Percentiles rank a stretch among this genome's conserved stretches.
Evolutionary conservation across 2,329 filamentous ascomycete genomes (phyloP).

Genomic region (Triangularia verruculosa): DNA sequence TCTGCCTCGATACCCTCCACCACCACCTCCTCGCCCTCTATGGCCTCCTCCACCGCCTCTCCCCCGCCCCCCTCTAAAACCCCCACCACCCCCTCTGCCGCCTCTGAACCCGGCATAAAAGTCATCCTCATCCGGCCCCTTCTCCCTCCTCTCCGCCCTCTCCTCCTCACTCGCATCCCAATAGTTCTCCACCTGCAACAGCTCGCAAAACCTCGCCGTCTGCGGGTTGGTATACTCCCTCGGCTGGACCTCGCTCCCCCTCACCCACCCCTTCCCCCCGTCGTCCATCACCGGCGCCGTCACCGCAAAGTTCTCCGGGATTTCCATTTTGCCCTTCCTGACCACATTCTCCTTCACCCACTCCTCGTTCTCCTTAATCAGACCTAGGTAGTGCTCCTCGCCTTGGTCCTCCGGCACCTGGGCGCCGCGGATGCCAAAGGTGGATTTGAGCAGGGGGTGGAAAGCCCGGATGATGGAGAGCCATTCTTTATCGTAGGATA

Average conservation of each 20-base stretch:
- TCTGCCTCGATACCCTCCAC: constrained; percentile 29
- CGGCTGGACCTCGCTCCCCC: constrained; percentile 59
- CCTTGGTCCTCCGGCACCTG: constrained; percentile 59
- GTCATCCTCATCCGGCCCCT: constrained; percentile 48
- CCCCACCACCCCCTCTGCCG: constrained; percentile 37
- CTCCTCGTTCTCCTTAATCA: constrained; percentile 66
- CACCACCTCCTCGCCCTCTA: too few species aligned
- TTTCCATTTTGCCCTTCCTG: constrained; percentile 53
- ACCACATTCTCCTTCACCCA: constrained; percentile 83
- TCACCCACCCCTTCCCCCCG: constrained; percentile 50
- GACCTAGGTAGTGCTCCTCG: constrained; percentile 62
- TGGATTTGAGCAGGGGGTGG: constrained; percentile 52
- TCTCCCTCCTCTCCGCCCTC: constrained; percentile 54
- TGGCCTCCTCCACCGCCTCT: too few species aligned
- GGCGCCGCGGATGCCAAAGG: constrained; percentile 58
- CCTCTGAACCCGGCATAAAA: constrained; percentile 31
- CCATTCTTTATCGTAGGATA: constrained; percentile 92
- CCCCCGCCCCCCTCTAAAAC: constrained; percentile 37
- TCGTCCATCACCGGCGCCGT: constrained; percentile 72
- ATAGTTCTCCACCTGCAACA: constrained; percentile 73
- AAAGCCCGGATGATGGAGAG: constrained; percentile 88
- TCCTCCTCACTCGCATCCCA: constrained; percentile 74
- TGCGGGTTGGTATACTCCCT: constrained; percentile 84
- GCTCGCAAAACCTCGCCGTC: constrained; percentile 74
- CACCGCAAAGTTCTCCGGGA: constrained; percentile 74